Percentiles rank a stretch among this genome's conserved stretches.
phyloP scores from a whole-genome alignment of 768 basidiomycete species.

The Boletus tylopilopsis region DNA sequence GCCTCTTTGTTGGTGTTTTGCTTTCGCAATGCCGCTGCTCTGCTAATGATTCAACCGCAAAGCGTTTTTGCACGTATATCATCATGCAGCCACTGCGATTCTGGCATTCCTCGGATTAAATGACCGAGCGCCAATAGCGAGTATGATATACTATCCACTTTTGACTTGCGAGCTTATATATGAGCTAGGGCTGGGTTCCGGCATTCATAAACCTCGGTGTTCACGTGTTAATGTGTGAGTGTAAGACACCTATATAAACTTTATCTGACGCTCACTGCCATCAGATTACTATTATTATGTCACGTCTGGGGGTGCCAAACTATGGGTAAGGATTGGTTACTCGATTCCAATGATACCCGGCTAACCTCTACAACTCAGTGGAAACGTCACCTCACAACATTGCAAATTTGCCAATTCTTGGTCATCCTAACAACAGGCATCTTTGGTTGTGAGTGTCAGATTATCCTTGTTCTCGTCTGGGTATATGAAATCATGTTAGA shows the following conservation, averaged over 20 bases:
- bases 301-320: slow-evolving; percentile 60
- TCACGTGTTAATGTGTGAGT: slow-evolving; percentile 94
- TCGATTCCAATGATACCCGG: neutral
- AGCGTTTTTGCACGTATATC: slow-evolving; percentile 98
- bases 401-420: slow-evolving; percentile 28
- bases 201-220: slow-evolving; percentile 89
- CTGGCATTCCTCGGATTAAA: too few species aligned
- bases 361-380: slow-evolving; percentile 11
- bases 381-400: slow-evolving; percentile 25
- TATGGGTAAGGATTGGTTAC: slow-evolving; percentile 18
- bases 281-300: slow-evolving; percentile 98
- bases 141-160: too few species aligned
- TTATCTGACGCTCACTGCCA: too few species aligned
- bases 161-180: too few species aligned
- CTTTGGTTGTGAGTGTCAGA: slow-evolving; percentile 13
- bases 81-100: slow-evolving; percentile 92
- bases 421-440: slow-evolving; percentile 7
- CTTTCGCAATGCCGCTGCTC: too few species aligned
- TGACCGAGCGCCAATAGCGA: too few species aligned
- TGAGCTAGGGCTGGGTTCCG: too few species aligned
- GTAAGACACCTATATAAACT: neutral
- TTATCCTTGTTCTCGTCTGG: neutral
- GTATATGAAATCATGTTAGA: neutral
- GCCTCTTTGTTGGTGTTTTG: slow-evolving; percentile 65
- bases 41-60: too few species aligned